Evolutionary conservation across 257 asterid genomes (phyloP).

Genomic region (Jacaranda copaia): DNA sequence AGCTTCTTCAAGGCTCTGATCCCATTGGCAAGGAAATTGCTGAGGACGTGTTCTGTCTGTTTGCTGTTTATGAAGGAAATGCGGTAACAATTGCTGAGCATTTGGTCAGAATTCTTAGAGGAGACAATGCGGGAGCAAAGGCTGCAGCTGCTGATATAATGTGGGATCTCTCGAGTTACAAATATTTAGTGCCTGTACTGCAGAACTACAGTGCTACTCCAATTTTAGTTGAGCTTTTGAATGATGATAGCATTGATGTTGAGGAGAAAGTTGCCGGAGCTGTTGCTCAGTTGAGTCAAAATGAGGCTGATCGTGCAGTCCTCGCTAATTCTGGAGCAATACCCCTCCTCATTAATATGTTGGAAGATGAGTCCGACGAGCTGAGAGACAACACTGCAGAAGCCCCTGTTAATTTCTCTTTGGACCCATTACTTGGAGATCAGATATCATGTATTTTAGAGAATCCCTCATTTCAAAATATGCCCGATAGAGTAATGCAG

Average conservation of each 20-base stretch:
- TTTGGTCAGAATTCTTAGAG: conserved; percentile 56
- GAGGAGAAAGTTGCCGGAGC: conserved; percentile 64
- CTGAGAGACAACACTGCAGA: conserved; percentile 62
- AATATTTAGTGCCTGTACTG: conserved; percentile 42
- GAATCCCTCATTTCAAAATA: conserved; percentile 49
- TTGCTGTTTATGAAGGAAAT: conserved; percentile 59
- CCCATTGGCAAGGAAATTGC: conserved; percentile 59
- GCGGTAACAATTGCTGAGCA: conserved; percentile 53
- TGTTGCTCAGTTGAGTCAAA: conserved; percentile 60
- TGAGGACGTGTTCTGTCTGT: conserved; percentile 62
- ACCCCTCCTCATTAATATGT: conserved; percentile 44
- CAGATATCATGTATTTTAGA: conserved; percentile 42
- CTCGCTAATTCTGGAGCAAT: conserved; percentile 65
- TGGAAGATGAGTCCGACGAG: conserved; percentile 53
- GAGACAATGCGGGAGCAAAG: conserved; percentile 48
- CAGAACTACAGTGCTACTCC: conserved; percentile 54
- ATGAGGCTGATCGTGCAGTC: conserved; percentile 41
- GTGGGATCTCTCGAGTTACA: conserved; percentile 57
- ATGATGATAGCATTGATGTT: conserved; percentile 40
- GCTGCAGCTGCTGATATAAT: conserved; percentile 66
- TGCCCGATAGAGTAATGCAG: conserved; percentile 49
- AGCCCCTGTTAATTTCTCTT: conserved; percentile 59
- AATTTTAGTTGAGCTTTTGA: conserved; percentile 54
- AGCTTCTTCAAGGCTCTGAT: conserved; percentile 55
- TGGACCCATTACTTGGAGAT: conserved; percentile 54